phyloP scores from a whole-genome alignment of 106 monocot genomes.

The Allium fistulosum region DNA sequence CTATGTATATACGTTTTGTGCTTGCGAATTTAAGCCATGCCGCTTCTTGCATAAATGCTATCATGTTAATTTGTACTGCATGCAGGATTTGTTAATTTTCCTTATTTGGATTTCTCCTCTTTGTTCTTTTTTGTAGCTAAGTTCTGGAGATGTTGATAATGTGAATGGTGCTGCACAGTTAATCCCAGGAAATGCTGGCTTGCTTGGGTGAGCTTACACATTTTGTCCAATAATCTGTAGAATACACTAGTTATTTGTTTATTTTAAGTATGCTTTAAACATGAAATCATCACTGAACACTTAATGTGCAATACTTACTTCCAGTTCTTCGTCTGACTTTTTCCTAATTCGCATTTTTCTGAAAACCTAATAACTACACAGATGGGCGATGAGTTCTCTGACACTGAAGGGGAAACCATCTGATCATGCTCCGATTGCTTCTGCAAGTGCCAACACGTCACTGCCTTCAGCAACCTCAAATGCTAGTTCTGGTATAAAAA shows the following conservation, averaged over 20 bases:
- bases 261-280: no score
- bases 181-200: conserved; percentile 66
- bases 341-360: not conserved
- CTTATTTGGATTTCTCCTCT: no score
- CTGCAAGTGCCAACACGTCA: conserved; percentile 38
- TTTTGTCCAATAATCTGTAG: not conserved
- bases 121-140: conserved; percentile 35
- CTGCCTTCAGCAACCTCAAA: conserved; percentile 36
- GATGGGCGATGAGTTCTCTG: conserved; percentile 97
- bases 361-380: conserved; percentile 18
- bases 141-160: conserved; percentile 48
- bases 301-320: no score
- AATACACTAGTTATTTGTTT: no score
- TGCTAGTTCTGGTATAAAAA: conserved; percentile 43
- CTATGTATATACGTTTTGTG: no score
- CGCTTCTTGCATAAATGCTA: no score
- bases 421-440: conserved; percentile 45
- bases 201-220: conserved; percentile 61
- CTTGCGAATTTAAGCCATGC: no score
- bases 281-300: no score
- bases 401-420: conserved; percentile 78
- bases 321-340: no score
- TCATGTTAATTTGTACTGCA: no score
- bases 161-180: conserved; percentile 30
- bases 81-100: no score